Base-by-base conservation (phyloP, 2,329 filamentous ascomycete species). In the Magnaporthales sp. region DNA sequence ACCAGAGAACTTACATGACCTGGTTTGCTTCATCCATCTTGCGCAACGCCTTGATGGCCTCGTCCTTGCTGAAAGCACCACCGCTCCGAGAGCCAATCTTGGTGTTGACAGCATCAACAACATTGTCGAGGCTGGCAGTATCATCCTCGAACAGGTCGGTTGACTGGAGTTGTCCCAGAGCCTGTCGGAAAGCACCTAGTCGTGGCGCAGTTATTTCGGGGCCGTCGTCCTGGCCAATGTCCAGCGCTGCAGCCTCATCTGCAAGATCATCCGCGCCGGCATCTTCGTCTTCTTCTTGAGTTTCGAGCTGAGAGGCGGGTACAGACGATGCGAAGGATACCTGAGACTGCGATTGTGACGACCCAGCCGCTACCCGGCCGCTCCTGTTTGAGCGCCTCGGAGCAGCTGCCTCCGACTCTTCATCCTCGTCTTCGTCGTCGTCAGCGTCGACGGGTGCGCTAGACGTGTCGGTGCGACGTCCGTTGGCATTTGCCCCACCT, bases 81-180 rank as follows among this genome's bases (percentile, higher is more conserved):
- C 83, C 84, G 29, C 79, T 75, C 2, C 78, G 72, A 58, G 78
- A 73, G 15, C 85, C 83, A 62, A 97, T 72, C 71, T 87, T 86
- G 4, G 80, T 80, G 75, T 99, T 99, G 64, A 99, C 91, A 9
- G 91, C 91, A 3, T 83, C 84, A 22, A 97, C 83, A 32, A 99
- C 83, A 29, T 86, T 86, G 69, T 88, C 86, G 1, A 97, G 84
- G 68, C 89, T 84, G 15, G 93, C 92, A 22, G 89, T 87, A 73
- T 98, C 95, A 68, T 96, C 91, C 32, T 89, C 87, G 75, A 99
- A 99, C n/a, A 99, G 77, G 13, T 86, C 83, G 0, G 90, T 90
- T 72, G 90, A 89, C 73, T 97, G 89, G 66, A 99, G 82, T 72
- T 92, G 90, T 27, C 95, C 95, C 3, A 99, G 83, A 2, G 91